Evolutionary conservation across 768 basidiomycete species (phyloP).

Genomic region (Calvatia gigantea): DNA sequence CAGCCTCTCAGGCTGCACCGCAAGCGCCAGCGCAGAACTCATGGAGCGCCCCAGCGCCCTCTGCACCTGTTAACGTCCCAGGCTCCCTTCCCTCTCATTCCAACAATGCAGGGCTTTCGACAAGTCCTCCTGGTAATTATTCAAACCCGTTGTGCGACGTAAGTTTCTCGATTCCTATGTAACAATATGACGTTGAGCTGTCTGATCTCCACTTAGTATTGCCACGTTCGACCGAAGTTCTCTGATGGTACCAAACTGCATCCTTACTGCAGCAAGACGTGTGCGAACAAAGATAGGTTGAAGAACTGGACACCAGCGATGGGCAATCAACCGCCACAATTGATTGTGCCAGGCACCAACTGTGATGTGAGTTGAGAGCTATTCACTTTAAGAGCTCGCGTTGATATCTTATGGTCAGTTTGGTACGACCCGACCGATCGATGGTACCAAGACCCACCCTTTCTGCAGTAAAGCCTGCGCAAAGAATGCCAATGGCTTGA

Average conservation of each 20-base stretch:
- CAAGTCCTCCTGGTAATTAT: constrained; percentile 26
- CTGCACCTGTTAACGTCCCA: constrained; percentile 29
- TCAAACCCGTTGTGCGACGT: constrained; percentile 49
- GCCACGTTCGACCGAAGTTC: constrained; percentile 53
- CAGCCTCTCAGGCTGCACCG: constrained; percentile 22
- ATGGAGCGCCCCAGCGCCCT: constrained; percentile 22
- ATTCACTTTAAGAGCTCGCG: not conserved
- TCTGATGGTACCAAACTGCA: constrained; percentile 54
- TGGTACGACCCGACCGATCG: constrained; percentile 58
- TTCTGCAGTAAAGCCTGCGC: constrained; percentile 67
- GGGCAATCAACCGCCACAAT: constrained; percentile 2
- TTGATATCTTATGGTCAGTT: constrained; percentile 31
- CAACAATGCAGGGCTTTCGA: constrained; percentile 19
- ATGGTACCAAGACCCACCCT: constrained; percentile 55
- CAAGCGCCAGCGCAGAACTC: constrained; percentile 21
- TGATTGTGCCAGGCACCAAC: constrained; percentile 11
- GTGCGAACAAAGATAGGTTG: constrained; percentile 43
- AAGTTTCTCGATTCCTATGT: constrained; percentile 18
- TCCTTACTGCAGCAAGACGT: constrained; percentile 57
- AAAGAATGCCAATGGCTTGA: constrained; percentile 31
- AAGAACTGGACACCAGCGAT: constrained; percentile 11
- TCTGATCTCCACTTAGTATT: constrained; percentile 35
- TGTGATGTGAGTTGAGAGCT: constrained; percentile 17
- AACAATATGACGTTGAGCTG: not conserved
- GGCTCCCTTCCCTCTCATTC: constrained; percentile 23